phyloP scores from a whole-genome alignment of 805 yeast genomes.

The Tetrapisispora phaffii region DNA sequence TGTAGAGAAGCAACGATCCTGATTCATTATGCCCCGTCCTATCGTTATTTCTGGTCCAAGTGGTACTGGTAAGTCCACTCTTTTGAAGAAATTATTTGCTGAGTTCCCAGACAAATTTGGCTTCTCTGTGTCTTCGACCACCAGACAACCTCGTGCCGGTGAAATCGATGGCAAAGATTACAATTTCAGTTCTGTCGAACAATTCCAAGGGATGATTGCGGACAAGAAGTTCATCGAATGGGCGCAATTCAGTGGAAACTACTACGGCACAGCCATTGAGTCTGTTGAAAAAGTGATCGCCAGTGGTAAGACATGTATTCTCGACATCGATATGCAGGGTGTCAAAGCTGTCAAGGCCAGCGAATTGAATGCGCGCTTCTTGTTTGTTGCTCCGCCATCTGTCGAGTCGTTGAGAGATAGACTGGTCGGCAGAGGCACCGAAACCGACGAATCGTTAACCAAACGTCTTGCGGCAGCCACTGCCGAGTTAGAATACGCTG shows the following conservation, averaged over 20 bases:
- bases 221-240: constrained; percentile 81
- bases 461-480: constrained; percentile 82
- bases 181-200: constrained; percentile 72
- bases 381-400: constrained; percentile 90
- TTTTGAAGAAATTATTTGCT: constrained; percentile 77
- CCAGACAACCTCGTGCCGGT: constrained; percentile 85
- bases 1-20: not conserved
- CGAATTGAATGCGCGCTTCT: constrained; percentile 69
- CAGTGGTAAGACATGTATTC: constrained; percentile 67
- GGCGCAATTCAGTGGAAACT: constrained; percentile 97
- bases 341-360: constrained; percentile 75
- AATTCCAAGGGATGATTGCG: constrained; percentile 66
- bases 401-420: constrained; percentile 67
- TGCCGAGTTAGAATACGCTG: constrained; percentile 80
- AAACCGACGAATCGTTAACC: constrained; percentile 71
- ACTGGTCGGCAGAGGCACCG: constrained; percentile 87
- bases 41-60: constrained; percentile 96
- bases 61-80: constrained; percentile 90
- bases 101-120: constrained; percentile 89
- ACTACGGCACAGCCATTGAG: constrained; percentile 86
- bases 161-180: constrained; percentile 85
- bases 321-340: constrained; percentile 99
- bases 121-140: constrained; percentile 81
- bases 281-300: constrained; percentile 57
- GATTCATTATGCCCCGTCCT: constrained; percentile 34